Evolutionary conservation across 78 protist species (phyloP), one percentile per base, ranked within the genome.

Genomic region (Dictyostelium capitatum): DNA sequence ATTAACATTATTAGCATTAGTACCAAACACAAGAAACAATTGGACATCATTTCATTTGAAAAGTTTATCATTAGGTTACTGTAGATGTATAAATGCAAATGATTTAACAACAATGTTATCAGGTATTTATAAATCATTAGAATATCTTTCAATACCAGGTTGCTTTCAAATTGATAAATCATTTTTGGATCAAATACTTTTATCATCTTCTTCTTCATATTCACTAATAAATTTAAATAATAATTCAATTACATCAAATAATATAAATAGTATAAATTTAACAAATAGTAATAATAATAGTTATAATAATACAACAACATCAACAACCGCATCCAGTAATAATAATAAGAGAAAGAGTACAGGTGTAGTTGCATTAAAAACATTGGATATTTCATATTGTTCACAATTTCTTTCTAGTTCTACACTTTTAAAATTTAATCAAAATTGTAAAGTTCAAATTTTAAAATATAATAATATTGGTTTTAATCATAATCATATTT

Each of bases 91-190:
- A 47, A 53, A 54, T 7, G 79, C 80, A 9, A 28, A 32, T 20
- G 90, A 83, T 41, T 23, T 83, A 4, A 23, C 43, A 1, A 19
- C 54, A 0, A 46, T 83, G 6, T 54, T 67, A 12, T 10, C n/a
- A n/a, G 72, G 80, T 9, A 20, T 83, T 37, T 50, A 25, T 20
- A 72, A 17, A 14, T 51, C 74, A 20, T 32, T 83, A 3, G 80
- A 69, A 25, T 43, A 46, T 83, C 50, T 83, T 17, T 70, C 90
- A 20, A 72, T 83, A 1, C 62, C 80, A 30, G 90, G 90, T 54
- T 83, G 90, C 72, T 54, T 47, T 5, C 90, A 83, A 72, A 54
- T 83, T 15, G 80, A 83, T 28, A 54, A 32, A 65, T n/a, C 41
- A 46, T 17, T 75, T 8, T 50, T 75, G 17, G 81, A 75, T 48